phyloP scores from a whole-genome alignment of 768 basidiomycete species.

The Gymnopilus dilepis region DNA sequence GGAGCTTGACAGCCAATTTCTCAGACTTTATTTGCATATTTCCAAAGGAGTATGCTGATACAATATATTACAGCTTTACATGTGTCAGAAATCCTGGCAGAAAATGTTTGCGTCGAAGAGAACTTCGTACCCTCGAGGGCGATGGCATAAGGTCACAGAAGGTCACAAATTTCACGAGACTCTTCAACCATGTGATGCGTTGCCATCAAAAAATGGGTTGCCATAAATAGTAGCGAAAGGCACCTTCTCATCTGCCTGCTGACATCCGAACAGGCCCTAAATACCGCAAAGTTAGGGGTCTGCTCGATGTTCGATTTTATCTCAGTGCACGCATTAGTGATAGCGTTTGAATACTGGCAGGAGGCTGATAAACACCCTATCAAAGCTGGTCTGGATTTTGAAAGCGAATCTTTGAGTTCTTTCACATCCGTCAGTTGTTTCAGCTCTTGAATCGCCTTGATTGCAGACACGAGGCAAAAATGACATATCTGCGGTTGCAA shows the following conservation, averaged over 20 bases:
- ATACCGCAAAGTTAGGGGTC: slow-evolving; percentile 3
- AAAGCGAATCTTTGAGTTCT: slow-evolving; percentile 16
- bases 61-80: too few relatives aligned
- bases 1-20: too few relatives aligned
- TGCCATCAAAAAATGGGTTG: too few relatives aligned
- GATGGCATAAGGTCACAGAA: too few relatives aligned
- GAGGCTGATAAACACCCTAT: slow-evolving; percentile 17
- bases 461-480: slow-evolving; percentile 14
- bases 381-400: slow-evolving; percentile 1
- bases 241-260: neutral
- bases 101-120: too few relatives aligned
- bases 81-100: too few relatives aligned
- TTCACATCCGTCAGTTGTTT: slow-evolving; percentile 1
- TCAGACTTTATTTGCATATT: too few relatives aligned
- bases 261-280: neutral
- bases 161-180: too few relatives aligned
- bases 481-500: slow-evolving; percentile 16
- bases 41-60: too few relatives aligned
- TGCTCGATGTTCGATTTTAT: slow-evolving; percentile 19
- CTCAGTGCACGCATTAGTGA: neutral
- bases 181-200: too few relatives aligned
- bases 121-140: too few relatives aligned
- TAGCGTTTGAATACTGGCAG: slow-evolving; percentile 16
- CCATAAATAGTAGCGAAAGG: too few relatives aligned
- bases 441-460: slow-evolving; percentile 15